A percentile compares a stretch with the other conserved stretches of the same genome.
Evolutionary conservation across 2,329 filamentous ascomycete species (phyloP).

Genomic region (Dryadomyces quercivorus): DNA sequence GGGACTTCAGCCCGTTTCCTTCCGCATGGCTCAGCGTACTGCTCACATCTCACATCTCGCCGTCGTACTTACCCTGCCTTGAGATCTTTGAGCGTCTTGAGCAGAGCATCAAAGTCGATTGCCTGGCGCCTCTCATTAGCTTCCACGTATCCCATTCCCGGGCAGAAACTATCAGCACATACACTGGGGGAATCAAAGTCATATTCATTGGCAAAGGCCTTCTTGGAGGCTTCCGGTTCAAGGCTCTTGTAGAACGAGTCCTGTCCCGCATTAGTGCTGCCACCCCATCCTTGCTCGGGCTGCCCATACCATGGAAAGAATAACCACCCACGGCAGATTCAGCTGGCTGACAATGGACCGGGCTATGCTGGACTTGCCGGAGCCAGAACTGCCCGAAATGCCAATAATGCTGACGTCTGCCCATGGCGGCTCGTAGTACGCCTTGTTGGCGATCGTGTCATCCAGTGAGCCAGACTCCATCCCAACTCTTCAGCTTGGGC

Average conservation of each 20-base stretch:
- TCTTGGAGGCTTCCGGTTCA: conserved; percentile 61
- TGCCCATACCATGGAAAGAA: conserved; percentile 74
- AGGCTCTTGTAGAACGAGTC: conserved; percentile 97
- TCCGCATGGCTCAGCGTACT: neutral
- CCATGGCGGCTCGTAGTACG: conserved; percentile 90
- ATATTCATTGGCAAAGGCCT: conserved; percentile 81
- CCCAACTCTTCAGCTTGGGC: too few relatives aligned
- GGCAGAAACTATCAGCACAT: conserved; percentile 11
- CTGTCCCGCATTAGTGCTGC: conserved; percentile 27
- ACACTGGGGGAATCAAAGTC: conserved; percentile 88
- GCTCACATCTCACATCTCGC: neutral
- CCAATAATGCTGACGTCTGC: conserved; percentile 93
- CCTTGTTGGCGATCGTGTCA: conserved; percentile 35
- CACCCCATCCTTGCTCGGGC: too few relatives aligned
- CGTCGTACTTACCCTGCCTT: conserved; percentile 70
- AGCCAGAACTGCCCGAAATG: conserved; percentile 89
- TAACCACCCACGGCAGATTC: conserved; percentile 95
- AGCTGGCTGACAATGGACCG: conserved; percentile 81
- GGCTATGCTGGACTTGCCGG: conserved; percentile 85
- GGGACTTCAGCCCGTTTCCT: conserved; percentile 86
- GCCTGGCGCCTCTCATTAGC: conserved; percentile 33
- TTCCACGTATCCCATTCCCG: neutral
- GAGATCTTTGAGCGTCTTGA: conserved; percentile 67
- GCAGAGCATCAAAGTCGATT: conserved; percentile 84
- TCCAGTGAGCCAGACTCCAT: neutral